Base-by-base conservation (phyloP, 805 yeast genomes). In the Maudiozyma saulgeensis region DNA sequence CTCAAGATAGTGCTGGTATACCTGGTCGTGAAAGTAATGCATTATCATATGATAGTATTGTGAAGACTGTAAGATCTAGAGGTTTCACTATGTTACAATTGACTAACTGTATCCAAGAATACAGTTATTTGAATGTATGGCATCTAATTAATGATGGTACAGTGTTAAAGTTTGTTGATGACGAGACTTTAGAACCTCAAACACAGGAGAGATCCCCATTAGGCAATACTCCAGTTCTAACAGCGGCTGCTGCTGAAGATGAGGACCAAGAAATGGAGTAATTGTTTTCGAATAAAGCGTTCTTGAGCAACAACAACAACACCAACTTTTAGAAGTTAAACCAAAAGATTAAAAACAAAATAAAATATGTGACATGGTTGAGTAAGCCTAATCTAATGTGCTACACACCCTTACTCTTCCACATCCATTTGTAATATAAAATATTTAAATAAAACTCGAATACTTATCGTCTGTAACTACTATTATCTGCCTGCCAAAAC, bases 31-130 rank as follows among this genome's bases (percentile, higher is more conserved):
- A 28, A 28, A 46, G 47, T 15, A 62, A 59, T 39, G 59, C 68
- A 7, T 53, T 76, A 58, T 66, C 74, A 37, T 41, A 67, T 78
- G 76, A 71, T 64, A 45, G 67, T 12, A 73, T 90, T 52, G 77
- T 77, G 53, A 80, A 80, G 53, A 73, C 85, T 4, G 80, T 84
- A 32, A 70, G 87, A 40, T 84, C 86, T 35, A 83, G 84, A 68
- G 96, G 96, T 4, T 91, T 78, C 68, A 88, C 96, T 0, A 82
- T 82, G 59, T 78, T 81, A 53, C 88, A 88, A 63, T 77, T 91
- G 55, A 78, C 75, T 48, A 83, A 79, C 50, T 86, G 95, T 74
- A 72, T 91, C 43, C 72, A 73, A 42, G 90, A 86, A 63, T 91
- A 91, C 66, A 76, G 79, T 35, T 74, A 74, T 32, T 72, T 87